A percentile compares a stretch with the other conserved stretches of the same genome.
Conservation (phyloP, 2,329 filamentous ascomycete species). For the Ilyonectria sp. region DNA sequence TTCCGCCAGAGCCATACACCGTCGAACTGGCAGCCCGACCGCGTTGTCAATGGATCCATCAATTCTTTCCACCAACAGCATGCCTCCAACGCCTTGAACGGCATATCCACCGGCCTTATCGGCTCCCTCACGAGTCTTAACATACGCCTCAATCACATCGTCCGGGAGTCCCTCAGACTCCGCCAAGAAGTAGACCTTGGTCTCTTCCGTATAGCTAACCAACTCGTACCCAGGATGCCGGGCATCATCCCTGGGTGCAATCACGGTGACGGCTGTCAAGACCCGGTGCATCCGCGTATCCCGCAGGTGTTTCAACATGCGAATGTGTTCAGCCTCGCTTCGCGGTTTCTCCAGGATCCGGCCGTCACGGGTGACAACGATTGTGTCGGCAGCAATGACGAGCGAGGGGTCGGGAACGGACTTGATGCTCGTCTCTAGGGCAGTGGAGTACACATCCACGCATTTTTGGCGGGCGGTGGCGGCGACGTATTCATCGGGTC, state of each 20-base stretch:
- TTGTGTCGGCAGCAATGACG: conserved; percentile 91
- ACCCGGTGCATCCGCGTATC: conserved; percentile 86
- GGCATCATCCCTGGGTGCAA: conserved; percentile 86
- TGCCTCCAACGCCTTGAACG: conserved; percentile 88
- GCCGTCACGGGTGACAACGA: conserved; percentile 84
- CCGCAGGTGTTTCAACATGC: conserved; percentile 86
- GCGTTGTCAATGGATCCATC: conserved; percentile 96
- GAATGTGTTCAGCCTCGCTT: conserved; percentile 83
- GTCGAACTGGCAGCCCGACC: conserved; percentile 87
- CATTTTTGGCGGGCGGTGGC: conserved; percentile 89
- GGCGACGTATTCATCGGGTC: conserved; percentile 92
- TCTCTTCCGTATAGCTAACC: conserved; percentile 89
- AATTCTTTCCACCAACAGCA: conserved; percentile 90
- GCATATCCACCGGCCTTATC: conserved; percentile 98
- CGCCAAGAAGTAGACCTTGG: conserved; percentile 87
- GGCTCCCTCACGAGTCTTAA: conserved; percentile 88
- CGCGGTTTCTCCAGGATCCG: conserved; percentile 92
- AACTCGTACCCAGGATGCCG: conserved; percentile 88
- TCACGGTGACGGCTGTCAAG: conserved; percentile 86
- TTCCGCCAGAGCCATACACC: conserved; percentile 86
- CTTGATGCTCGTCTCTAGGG: conserved; percentile 59
- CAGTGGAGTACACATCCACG: conserved; percentile 75
- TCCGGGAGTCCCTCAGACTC: conserved; percentile 74
- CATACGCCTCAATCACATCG: conserved; percentile 85
- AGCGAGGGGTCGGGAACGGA: conserved; percentile 80